phyloP scores from a whole-genome alignment of 1,284 basidiomycete species.

The Thecaphora thlaspeos region DNA sequence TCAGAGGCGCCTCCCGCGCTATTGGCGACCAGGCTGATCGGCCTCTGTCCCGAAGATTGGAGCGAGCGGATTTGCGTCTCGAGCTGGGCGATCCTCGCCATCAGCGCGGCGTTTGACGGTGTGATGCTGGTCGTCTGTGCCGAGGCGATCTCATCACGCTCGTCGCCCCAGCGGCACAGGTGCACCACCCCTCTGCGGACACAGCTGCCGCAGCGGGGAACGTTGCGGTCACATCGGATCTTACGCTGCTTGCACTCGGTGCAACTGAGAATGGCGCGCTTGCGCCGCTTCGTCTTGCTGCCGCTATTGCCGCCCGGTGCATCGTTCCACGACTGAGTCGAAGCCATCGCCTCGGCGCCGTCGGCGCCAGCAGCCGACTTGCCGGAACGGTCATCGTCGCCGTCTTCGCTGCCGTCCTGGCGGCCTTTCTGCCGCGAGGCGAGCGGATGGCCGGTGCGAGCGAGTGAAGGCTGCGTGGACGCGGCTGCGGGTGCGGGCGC shows the following conservation, averaged over 20 bases:
- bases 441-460: too few species aligned
- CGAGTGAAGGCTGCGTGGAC: too few species aligned
- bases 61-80: slow-evolving; percentile 32
- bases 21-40: background rate
- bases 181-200: slow-evolving; percentile 39
- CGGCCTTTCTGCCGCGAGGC: too few species aligned
- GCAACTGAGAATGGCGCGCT: slow-evolving; percentile 37
- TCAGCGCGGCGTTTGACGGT: slow-evolving; percentile 33
- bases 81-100: slow-evolving; percentile 37
- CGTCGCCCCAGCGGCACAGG: slow-evolving; percentile 44
- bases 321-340: too few species aligned
- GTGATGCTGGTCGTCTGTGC: slow-evolving; percentile 25
- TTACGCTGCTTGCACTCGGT: slow-evolving; percentile 45
- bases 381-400: too few species aligned
- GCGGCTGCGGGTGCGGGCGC: too few species aligned
- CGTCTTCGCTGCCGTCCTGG: too few species aligned
- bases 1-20: too few species aligned
- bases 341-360: too few species aligned
- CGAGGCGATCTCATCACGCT: slow-evolving; percentile 30
- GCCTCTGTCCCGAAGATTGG: slow-evolving; percentile 15
- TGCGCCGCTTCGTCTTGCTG: slow-evolving; percentile 33
- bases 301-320: too few species aligned
- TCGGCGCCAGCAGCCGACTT: too few species aligned
- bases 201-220: slow-evolving; percentile 39
- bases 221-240: slow-evolving; percentile 46